Evolutionary conservation across 169 alveolate species (phyloP).

Genomic region (Plasmodium gaboni): DNA sequence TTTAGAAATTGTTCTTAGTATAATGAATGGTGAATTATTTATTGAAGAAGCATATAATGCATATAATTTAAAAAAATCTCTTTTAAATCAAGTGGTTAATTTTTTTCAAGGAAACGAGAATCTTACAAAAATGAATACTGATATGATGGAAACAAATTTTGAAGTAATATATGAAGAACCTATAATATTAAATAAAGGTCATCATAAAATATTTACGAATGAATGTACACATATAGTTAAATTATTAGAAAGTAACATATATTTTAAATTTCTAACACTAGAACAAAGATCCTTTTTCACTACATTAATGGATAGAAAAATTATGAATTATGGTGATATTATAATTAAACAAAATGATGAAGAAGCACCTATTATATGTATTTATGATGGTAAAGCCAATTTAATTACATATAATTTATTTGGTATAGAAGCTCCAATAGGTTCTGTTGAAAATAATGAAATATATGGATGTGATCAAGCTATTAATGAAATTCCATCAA

Average conservation of each 20-base stretch:
- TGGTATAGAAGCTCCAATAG: conserved; percentile 53
- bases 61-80: conserved; percentile 45
- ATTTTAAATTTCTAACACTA: conserved; percentile 66
- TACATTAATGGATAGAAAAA: conserved; percentile 66
- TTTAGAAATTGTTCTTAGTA: conserved; percentile 47
- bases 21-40: conserved; percentile 55
- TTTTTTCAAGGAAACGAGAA: conserved; percentile 72
- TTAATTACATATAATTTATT: conserved; percentile 41
- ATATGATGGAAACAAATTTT: conserved; percentile 45
- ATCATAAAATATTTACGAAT: conserved; percentile 49
- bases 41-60: conserved; percentile 59
- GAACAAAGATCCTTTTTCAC: conserved; percentile 73
- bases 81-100: conserved; percentile 64
- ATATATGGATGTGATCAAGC: conserved; percentile 68
- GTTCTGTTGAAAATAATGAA: conserved; percentile 47
- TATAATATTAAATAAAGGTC: conserved; percentile 49
- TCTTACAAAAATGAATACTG: conserved; percentile 41
- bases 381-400: conserved; percentile 71
- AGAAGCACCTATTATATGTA: conserved; percentile 36
- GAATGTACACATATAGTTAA: conserved; percentile 48
- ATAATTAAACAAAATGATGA: conserved; percentile 37
- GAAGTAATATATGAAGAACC: conserved; percentile 62
- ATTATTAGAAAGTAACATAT: conserved; percentile 22
- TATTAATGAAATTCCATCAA: conserved; percentile 25
- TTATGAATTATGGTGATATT: conserved; percentile 15